Conservation (phyloP, 306 rosid genomes). For the peach (Prunus persica) region DNA sequence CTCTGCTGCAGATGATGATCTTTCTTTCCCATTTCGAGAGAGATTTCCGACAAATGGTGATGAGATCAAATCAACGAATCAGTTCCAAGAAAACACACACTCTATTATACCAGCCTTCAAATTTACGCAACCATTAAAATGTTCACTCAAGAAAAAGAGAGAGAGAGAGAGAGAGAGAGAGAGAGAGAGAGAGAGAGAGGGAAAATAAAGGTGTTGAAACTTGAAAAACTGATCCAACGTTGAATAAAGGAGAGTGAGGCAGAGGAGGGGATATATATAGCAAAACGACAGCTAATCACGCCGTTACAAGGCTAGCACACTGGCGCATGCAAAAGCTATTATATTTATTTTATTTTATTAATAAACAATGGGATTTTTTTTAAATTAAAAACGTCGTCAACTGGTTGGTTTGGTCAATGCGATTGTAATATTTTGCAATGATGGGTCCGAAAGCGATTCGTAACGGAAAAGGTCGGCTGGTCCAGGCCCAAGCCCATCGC, state of each 20-base stretch:
- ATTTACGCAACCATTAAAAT: constrained; percentile 69
- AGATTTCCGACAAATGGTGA: not conserved
- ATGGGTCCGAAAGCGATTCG: constrained; percentile 33
- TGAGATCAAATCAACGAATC: not conserved
- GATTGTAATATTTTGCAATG: constrained; percentile 17
- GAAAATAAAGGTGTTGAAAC: constrained; percentile 8
- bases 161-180: constrained; percentile 22
- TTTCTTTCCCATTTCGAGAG: constrained; percentile 84
- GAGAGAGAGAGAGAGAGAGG: constrained; percentile 20
- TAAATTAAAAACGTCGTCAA: constrained; percentile 40
- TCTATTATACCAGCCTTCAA: constrained; percentile 69
- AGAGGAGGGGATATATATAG: constrained; percentile 46
- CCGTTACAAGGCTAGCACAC: constrained; percentile 48
- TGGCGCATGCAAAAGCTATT: constrained; percentile 17
- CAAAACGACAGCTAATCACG: constrained; percentile 60
- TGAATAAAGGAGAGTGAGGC: constrained; percentile 28
- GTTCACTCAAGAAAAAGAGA: not conserved
- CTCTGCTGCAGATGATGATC: constrained; percentile 16
- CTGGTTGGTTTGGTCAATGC: constrained; percentile 49
- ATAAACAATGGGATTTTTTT: not conserved
- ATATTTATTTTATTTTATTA: not conserved
- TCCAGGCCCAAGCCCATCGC: constrained; percentile 18
- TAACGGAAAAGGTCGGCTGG: constrained; percentile 55
- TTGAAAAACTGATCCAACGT: constrained; percentile 22
- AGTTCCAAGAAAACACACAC: constrained; percentile 26